Base-by-base conservation (phyloP, 2,329 filamentous ascomycete genomes). In the Sclerotinia glacialis region DNA sequence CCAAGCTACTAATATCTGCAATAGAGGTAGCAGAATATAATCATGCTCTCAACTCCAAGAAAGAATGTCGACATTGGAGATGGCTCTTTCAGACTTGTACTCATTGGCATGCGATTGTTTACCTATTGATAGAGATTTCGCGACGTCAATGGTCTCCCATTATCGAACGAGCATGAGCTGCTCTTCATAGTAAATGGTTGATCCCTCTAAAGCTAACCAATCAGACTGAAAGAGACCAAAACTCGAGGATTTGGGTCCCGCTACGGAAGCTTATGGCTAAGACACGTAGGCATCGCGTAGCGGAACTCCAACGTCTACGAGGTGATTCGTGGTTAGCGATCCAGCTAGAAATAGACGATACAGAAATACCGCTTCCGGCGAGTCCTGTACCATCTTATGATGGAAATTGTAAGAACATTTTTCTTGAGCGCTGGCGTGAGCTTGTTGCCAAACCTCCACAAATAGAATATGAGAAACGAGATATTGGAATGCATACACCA, bases 171-270 rank as follows among this genome's bases (percentile, higher is more conserved):
- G 77, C 77, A 7, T 80, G 78, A 78, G 67, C 72, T 3, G 75
- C 75, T 7, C 71, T 80, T 18, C 74, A 79, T n/a, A 71, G 67
- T 40, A 37, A 46, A 23, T 71, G 71, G 71, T 53, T 69, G 11
- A 71, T 69, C 16, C 66, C 69, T 26, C 34, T 14, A 18, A n/a
- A 56, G 16, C 26, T 56, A 5, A 26, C 14, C 2, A 65, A 67
- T 4, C 59, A 64, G 42, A 71, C 73, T 0, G 68, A 72, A 31
- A 65, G 64, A 31, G 75, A 78, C 28, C 80, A 79, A 65, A 81
- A 82, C 64, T 82, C 83, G 5, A 83, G 84, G 75, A 75, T 88
- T 0, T 89, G 87, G 86, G 82, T 83, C 52, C 86, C 86, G 0
- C 75, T 89, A 21, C 78, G 81, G 42, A 86, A 84, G 68, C 76